Evolutionary conservation across 2,329 filamentous ascomycete genomes (phyloP).

Genomic region (Colletotrichum coccodes): DNA sequence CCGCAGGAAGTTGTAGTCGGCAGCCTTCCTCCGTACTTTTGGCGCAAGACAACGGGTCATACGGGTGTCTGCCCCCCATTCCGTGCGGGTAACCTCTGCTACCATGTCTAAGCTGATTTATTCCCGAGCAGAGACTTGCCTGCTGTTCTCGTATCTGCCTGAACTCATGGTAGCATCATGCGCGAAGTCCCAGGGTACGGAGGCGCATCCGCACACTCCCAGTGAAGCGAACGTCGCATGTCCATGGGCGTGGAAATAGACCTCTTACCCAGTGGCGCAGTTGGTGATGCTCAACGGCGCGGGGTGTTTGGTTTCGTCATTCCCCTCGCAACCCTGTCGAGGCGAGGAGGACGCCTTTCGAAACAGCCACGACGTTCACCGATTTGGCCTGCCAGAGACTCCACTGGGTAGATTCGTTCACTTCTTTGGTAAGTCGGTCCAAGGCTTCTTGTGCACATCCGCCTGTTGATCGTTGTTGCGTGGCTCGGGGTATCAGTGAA

Average conservation of each 20-base stretch:
- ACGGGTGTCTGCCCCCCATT: background rate
- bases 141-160: slow-evolving; percentile 7
- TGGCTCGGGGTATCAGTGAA: slow-evolving; percentile 1
- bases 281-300: background rate
- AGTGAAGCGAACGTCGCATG: background rate
- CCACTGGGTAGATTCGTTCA: slow-evolving; percentile 1
- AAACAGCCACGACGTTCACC: background rate
- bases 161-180: slow-evolving; percentile 3
- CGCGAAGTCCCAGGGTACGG: background rate
- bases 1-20: background rate
- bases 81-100: background rate
- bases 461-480: background rate
- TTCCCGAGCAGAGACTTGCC: background rate
- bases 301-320: slow-evolving; percentile 5
- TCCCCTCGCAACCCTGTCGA: background rate
- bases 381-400: background rate
- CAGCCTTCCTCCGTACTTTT: slow-evolving; percentile 12
- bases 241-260: background rate
- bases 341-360: slow-evolving; percentile 1
- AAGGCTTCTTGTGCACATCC: slow-evolving; percentile 8
- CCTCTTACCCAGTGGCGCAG: slow-evolving; percentile 1
- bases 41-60: slow-evolving; percentile 8
- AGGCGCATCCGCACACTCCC: background rate
- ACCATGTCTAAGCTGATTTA: slow-evolving; percentile 3
- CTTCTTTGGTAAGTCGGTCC: background rate